A percentile compares a stretch with the other conserved stretches of the same genome.
Conservation (phyloP, 2,329 filamentous ascomycete species). For the Scedosporium boydii region DNA sequence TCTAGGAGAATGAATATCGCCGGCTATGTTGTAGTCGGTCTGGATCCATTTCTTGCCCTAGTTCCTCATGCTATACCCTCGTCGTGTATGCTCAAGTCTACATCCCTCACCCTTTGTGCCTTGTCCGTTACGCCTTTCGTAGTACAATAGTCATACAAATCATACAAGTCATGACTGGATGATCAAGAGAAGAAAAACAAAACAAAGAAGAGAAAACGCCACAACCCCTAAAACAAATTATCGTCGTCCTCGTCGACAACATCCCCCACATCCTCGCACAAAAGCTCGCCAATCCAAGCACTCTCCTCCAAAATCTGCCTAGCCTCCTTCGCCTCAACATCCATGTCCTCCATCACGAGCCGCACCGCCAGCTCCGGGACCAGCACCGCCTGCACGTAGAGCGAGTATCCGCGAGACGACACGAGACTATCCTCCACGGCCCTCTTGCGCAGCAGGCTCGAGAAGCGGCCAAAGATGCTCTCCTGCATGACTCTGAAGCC, state of each 20-base stretch:
- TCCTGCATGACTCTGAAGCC: constrained; percentile 66
- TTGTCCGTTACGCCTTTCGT: too few species aligned
- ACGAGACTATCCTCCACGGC: constrained; percentile 57
- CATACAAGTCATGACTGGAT: neutral
- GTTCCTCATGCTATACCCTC: too few species aligned
- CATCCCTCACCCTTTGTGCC: too few species aligned
- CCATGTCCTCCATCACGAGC: constrained; percentile 49
- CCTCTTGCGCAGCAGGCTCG: constrained; percentile 47
- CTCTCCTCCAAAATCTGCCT: constrained; percentile 55
- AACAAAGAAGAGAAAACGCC: neutral
- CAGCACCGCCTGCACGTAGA: constrained; percentile 64
- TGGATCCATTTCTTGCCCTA: too few species aligned
- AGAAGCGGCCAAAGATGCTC: constrained; percentile 52
- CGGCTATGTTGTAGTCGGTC: too few species aligned
- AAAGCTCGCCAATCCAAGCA: constrained; percentile 53
- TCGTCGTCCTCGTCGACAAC: constrained; percentile 18
- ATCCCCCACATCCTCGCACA: constrained; percentile 52
- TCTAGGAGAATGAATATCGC: too few species aligned
- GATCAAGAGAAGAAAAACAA: neutral
- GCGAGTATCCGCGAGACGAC: constrained; percentile 54
- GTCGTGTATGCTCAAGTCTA: too few species aligned
- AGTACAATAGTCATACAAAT: too few species aligned
- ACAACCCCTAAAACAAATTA: neutral
- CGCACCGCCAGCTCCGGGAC: constrained; percentile 59
- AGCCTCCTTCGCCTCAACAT: constrained; percentile 30